These are phyloP conservation scores for Saturnispora bothae DNA, from an alignment of 805 yeast genomes.

Conservation along the genomic window DNA sequence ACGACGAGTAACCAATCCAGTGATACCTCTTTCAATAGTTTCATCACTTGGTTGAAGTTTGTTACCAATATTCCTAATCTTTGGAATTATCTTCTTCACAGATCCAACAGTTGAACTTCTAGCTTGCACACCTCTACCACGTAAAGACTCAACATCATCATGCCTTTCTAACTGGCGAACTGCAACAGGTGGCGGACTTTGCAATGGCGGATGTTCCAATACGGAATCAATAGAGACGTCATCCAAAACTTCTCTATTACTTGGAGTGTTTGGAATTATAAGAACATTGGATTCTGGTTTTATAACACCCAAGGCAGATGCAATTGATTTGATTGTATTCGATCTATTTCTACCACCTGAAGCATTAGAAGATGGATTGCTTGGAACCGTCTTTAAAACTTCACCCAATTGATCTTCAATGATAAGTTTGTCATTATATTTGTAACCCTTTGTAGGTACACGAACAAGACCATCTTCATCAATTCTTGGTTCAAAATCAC, in stretches of 20 bases:
- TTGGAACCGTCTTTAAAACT: slow-evolving; percentile 45
- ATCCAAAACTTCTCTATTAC: not conserved
- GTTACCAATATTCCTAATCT: slow-evolving; percentile 8
- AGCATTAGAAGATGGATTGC: slow-evolving; percentile 11
- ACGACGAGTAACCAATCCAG: slow-evolving; percentile 5
- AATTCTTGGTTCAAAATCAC: slow-evolving; percentile 21
- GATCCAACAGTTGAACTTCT: slow-evolving; percentile 6
- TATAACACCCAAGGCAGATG: slow-evolving; percentile 8
- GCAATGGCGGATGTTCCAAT: not conserved
- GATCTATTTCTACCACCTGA: slow-evolving; percentile 6
- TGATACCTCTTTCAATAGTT: slow-evolving; percentile 7
- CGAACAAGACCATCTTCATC: slow-evolving; percentile 29
- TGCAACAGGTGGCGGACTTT: not conserved
- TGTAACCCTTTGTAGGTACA: slow-evolving; percentile 37
- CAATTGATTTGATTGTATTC: slow-evolving; percentile 8
- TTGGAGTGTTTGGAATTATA: not conserved
- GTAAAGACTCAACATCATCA: not conserved
- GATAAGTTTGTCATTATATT: slow-evolving; percentile 60
- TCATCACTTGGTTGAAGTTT: slow-evolving; percentile 6
- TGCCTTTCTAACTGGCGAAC: not conserved
- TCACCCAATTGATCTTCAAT: slow-evolving; percentile 84
- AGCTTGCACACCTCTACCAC: not conserved
- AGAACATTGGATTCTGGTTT: slow-evolving; percentile 2
- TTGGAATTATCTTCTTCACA: slow-evolving; percentile 2
- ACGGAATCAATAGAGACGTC: not conserved